These are phyloP conservation scores for Bidens hawaiensis DNA, from an alignment of 140 eudicot species.

Conservation along the genomic window DNA sequence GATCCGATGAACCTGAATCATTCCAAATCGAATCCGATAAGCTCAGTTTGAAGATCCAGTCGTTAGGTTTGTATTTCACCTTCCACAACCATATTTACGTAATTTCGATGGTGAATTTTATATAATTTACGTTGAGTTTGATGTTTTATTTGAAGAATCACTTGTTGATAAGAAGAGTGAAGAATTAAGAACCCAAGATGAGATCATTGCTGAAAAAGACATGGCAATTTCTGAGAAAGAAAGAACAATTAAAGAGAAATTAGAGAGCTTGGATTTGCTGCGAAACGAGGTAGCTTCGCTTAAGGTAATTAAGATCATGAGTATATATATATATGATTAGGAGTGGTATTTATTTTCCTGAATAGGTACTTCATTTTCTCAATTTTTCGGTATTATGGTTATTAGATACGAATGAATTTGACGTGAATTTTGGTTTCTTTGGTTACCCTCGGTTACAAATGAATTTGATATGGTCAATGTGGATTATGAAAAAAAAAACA, in stretches of 20 bases:
- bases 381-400: no score
- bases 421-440: no score
- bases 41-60: conserved; percentile 57
- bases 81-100: background rate
- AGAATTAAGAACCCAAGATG: conserved; percentile 64
- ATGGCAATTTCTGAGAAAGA: conserved; percentile 52
- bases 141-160: conserved; percentile 42
- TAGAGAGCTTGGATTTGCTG: conserved; percentile 45
- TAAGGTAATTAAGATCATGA: conserved; percentile 41
- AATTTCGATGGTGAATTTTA: background rate
- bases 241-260: conserved; percentile 40
- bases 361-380: no score
- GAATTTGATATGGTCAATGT: no score
- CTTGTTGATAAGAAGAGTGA: conserved; percentile 50
- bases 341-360: no score
- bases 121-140: background rate
- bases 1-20: conserved; percentile 36
- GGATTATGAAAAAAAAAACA: no score
- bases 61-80: conserved; percentile 47
- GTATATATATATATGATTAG: no score
- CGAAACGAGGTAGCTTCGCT: conserved; percentile 47
- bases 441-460: no score
- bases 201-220: conserved; percentile 50
- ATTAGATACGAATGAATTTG: no score
- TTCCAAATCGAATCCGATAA: conserved; percentile 36